Evolutionary conservation across 768 basidiomycete species (phyloP), one percentile per base, ranked within the genome.

Genomic region (Daedaleopsis nitida): DNA sequence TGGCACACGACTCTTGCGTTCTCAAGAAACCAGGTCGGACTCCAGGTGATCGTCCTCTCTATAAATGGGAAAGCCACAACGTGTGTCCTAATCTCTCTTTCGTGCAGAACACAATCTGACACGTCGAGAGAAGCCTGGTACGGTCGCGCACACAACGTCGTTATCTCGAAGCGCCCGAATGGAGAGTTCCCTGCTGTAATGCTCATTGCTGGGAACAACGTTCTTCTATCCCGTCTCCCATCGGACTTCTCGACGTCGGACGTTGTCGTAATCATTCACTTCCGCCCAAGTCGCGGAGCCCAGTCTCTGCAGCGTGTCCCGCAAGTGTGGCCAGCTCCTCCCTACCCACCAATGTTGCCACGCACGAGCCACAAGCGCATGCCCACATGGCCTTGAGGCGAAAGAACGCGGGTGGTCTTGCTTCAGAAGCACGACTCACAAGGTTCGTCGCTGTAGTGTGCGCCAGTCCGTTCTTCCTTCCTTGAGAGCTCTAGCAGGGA

Each of bases 201-300:
- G 57, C 62, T 63, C 53, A 53, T 51, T 55, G 57, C 62, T 63
- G 62, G 52, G 57, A 63, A 59, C 27, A 32, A 3, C 16, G 37
- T 57, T 57, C 55, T 34, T 57, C 51, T 43, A 35, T 45, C 57
- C 62, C 62, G 62, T 38, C 49, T 35, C 19, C 17, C 49, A 45
- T 63, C 62, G 62, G 62, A 58, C 21, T 63, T 48, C 39, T 45
- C 23, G 48, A 63, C 38, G 32, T 42, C 62, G 57, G 62, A 19
- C 34, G 57, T 17, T 63, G 53, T 59, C 62, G 62, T 63, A 58
- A 63, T 55, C 48, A 50, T 55, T 51, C 38, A 58, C 47, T 58
- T 47, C 50, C 32, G 57, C 35, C 35, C 57, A 47, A 53, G n/a
- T 53, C 52, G 53, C 56, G 57, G 52, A 38, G 47, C 39, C 51